Percentiles rank a stretch among this genome's conserved stretches.
These are phyloP conservation scores for Sporothrix variecibatus DNA, from an alignment of 2,329 filamentous ascomycete genomes.

Conservation along the genomic window DNA sequence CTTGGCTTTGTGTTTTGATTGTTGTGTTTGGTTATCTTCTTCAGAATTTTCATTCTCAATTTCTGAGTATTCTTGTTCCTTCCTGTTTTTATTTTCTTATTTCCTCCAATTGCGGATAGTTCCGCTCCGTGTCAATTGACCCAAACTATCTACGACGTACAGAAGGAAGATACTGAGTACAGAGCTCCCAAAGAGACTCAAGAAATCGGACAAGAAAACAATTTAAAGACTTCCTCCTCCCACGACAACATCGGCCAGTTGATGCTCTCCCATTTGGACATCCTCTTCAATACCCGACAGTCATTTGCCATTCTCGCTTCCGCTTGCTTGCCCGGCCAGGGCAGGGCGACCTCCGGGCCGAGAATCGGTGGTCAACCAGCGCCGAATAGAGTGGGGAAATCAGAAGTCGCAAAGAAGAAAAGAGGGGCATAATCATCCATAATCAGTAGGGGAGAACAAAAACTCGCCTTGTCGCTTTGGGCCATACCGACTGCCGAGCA, in stretches of 20 bases:
- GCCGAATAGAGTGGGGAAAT: neutral
- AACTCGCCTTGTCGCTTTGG: neutral
- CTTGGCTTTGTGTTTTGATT: neutral
- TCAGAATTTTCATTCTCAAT: neutral
- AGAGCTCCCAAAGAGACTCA: neutral
- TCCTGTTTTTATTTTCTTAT: neutral
- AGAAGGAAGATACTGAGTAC: too few species aligned
- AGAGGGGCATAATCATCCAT: neutral
- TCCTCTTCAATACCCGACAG: neutral
- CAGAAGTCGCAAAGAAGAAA: neutral
- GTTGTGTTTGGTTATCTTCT: neutral
- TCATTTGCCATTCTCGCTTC: slow-evolving; percentile 1
- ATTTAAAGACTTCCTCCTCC: neutral
- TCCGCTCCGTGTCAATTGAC: neutral
- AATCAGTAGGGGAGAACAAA: neutral
- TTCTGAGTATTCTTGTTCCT: neutral
- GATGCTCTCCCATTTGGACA: neutral
- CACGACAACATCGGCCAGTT: neutral
- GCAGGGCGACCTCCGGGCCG: slow-evolving; percentile 7
- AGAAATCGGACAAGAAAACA: too few species aligned
- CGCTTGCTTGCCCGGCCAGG: neutral
- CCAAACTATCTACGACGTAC: neutral
- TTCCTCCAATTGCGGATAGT: neutral
- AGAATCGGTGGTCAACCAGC: neutral
- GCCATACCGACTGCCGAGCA: neutral